These are phyloP conservation scores for Orbilia blumenaviensis DNA, from an alignment of 2,329 filamentous ascomycete species.

Conservation along the genomic window DNA sequence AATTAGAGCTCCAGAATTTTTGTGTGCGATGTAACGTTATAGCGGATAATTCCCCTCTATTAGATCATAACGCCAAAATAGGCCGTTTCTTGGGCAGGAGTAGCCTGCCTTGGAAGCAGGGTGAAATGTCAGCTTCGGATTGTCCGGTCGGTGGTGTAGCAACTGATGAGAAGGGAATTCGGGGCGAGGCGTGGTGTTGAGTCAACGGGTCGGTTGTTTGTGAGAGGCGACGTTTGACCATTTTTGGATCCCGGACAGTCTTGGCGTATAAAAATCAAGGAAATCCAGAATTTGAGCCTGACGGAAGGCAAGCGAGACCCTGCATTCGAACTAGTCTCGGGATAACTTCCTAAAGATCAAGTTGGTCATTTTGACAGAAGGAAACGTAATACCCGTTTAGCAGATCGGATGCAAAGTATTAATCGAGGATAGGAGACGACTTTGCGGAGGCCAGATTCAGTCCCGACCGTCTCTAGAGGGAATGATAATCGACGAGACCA, in stretches of 20 bases:
- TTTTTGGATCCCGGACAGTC: slow-evolving; percentile 6
- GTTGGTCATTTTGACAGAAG: slow-evolving; percentile 1
- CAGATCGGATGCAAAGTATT: neutral
- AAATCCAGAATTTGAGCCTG: slow-evolving; percentile 23
- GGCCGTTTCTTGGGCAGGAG: neutral
- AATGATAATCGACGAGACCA: too few species aligned
- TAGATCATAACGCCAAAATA: slow-evolving; percentile 4
- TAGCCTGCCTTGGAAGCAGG: slow-evolving; percentile 25
- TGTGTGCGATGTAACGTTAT: slow-evolving; percentile 1
- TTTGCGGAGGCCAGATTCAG: neutral
- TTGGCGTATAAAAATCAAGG: slow-evolving; percentile 53
- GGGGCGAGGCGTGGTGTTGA: slow-evolving; percentile 29
- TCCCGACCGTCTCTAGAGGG: too few species aligned
- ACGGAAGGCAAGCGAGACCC: slow-evolving; percentile 48
- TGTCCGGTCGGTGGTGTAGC: neutral
- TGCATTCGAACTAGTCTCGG: slow-evolving; percentile 41
- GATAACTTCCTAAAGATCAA: slow-evolving; percentile 21
- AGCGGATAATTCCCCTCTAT: neutral
- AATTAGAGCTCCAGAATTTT: neutral
- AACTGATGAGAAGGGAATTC: slow-evolving; percentile 6
- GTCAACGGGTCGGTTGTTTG: slow-evolving; percentile 13
- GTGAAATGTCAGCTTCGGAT: neutral
- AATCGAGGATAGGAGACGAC: neutral
- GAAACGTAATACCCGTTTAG: slow-evolving; percentile 25
- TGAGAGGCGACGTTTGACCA: slow-evolving; percentile 31